Base-by-base conservation (phyloP, 345 rosid species). In the Excoecaria cochinchinensis region DNA sequence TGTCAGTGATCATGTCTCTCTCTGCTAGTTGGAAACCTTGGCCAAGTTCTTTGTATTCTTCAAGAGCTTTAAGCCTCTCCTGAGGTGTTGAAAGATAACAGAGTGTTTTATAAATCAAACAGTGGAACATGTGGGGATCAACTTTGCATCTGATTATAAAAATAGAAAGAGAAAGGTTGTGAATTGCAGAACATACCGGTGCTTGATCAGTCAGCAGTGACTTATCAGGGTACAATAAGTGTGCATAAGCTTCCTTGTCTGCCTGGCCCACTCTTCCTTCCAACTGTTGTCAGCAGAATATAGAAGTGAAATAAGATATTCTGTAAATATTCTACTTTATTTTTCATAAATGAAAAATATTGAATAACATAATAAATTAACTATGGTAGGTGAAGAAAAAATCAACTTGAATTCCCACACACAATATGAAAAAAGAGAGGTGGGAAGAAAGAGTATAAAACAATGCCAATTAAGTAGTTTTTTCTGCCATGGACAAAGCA, bases 261-360 rank as follows among this genome's bases (percentile, higher is more conserved):
- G 97, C 97, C 57, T 97, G 92, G 36, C 99, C 98, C 80, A 95
- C 99, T 85, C 99, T 89, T 87, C 99, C 98, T 69, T 97, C 96
- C 88, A 92, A 81, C 99, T 95, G 80, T 81, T n/a, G 70, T 51
- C 73, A 82, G 17, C 73, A 82, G 17, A 60, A 53, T 22, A 75
- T 70, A n/a, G 76, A 57, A 24, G 38, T 52, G 24, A 7, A 42
- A 70, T 17, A 55, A 63, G 62, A 51, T 57, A 71, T 39, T 24
- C 56, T 69, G 46, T 22, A 75, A 40, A 72, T 46, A 57, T 21
- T 25, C 11, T 46, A 59, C 52, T 12, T 11, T 60, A 24, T 36
- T 56, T 66, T 51, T 13, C 46, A 38, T 5, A 6, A 16, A 66
- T 51, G 39, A 68, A 21, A 36, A 64, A 57, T 47, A 61, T 44